These are phyloP conservation scores for Phytophthora europaea DNA, from an alignment of 352 stramenopile species.

Conservation along the genomic window DNA sequence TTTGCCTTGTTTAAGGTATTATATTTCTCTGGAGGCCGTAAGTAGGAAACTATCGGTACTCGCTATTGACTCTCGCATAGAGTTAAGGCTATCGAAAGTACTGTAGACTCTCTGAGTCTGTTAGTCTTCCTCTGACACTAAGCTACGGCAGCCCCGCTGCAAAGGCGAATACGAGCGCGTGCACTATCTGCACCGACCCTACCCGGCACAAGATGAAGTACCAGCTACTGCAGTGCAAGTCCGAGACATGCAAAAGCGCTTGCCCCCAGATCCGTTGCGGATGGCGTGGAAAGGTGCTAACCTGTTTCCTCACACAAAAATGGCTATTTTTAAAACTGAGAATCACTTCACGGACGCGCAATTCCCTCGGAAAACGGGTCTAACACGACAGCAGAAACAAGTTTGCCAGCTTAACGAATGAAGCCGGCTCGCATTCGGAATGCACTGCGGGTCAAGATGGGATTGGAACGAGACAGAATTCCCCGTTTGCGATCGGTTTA, in stretches of 20 bases:
- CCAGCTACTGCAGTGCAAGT: conserved; percentile 12
- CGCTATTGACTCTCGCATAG: no score
- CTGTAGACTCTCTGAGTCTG: no score
- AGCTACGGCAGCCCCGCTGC: no score
- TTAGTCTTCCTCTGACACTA: no score
- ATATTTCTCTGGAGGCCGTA: no score
- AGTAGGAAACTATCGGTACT: no score
- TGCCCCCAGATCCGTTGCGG: background rate
- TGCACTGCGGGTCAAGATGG: background rate
- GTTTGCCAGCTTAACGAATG: background rate
- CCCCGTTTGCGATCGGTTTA: conserved; percentile 4
- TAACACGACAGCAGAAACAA: background rate
- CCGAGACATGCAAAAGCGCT: background rate
- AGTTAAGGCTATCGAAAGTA: no score
- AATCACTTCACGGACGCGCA: background rate
- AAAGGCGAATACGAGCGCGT: background rate
- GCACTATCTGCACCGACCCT: background rate
- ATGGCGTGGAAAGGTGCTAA: conserved; percentile 5
- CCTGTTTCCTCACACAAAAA: conserved; percentile 2
- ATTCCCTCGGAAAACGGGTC: background rate
- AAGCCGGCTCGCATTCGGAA: conserved; percentile 3
- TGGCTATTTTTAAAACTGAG: background rate
- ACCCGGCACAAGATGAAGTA: conserved; percentile 6
- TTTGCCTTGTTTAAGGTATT: no score
- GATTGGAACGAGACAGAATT: background rate